phyloP scores from a whole-genome alignment of 169 alveolate species.

The Eimeria praecox region DNA sequence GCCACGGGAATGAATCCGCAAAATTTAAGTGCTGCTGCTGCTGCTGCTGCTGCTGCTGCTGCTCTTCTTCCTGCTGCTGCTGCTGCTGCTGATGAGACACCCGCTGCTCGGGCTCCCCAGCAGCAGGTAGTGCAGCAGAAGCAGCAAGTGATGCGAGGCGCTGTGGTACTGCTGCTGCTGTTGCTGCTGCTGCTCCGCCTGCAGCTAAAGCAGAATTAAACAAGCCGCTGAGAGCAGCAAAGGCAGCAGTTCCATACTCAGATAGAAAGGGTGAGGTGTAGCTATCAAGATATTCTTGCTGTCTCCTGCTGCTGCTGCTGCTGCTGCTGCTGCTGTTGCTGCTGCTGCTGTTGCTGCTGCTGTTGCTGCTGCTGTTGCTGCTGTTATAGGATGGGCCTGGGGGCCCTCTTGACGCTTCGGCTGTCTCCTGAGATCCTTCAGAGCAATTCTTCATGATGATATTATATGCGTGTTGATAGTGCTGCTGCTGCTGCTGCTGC shows the following conservation, averaged over 20 bases:
- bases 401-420: background rate
- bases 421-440: background rate
- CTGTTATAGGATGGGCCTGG: background rate
- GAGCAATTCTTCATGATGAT: background rate
- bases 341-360: background rate
- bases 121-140: background rate
- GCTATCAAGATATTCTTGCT: conserved; percentile 5
- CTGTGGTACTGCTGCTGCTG: conserved; percentile 56
- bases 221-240: conserved; percentile 44
- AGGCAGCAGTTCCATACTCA: conserved; percentile 9
- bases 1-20: background rate
- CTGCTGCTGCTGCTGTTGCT: conserved; percentile 39
- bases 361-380: background rate
- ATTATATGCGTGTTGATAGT: background rate
- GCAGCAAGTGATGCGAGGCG: conserved; percentile 50
- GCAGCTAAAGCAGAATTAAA: conserved; percentile 35
- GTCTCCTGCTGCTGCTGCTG: background rate
- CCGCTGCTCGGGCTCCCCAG: background rate
- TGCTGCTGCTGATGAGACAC: conserved; percentile 1
- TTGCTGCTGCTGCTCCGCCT: conserved; percentile 57
- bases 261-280: conserved; percentile 1
- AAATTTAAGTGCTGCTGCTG: conserved; percentile 13
- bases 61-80: conserved; percentile 28
- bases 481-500: conserved; percentile 39
- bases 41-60: conserved; percentile 31